A percentile compares a stretch with the other conserved stretches of the same genome.
Conservation (phyloP, 2,329 filamentous ascomycete species). For the Stachybotrys chlorohalonatus region DNA sequence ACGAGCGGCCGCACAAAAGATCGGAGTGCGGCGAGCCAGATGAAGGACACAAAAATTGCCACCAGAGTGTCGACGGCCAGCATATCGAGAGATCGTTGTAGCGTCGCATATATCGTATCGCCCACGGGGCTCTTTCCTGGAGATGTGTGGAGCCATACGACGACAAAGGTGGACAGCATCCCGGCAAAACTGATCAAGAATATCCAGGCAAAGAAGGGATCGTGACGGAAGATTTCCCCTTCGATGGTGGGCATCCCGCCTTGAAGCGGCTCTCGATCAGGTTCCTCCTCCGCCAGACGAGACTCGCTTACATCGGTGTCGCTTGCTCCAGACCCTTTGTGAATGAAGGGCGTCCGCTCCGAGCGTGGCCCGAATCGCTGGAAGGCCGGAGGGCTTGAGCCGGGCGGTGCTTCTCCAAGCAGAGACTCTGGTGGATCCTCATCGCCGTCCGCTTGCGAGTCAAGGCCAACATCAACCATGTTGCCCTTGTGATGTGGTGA, state of each 20-base stretch:
- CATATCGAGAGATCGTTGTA: constrained; percentile 80
- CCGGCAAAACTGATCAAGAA: constrained; percentile 79
- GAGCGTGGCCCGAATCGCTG: constrained; percentile 44
- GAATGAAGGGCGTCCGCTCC: constrained; percentile 27
- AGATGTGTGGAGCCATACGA: constrained; percentile 84
- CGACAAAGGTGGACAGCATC: constrained; percentile 77
- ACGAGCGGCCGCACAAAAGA: constrained; percentile 85
- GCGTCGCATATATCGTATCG: constrained; percentile 87
- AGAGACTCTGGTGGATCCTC: constrained; percentile 51
- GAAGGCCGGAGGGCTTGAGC: constrained; percentile 51
- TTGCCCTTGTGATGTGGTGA: constrained; percentile 41
- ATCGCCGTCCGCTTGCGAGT: constrained; percentile 52
- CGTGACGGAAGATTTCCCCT: constrained; percentile 68
- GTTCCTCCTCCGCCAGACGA: constrained; percentile 26
- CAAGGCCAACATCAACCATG: constrained; percentile 82
- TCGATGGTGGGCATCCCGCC: constrained; percentile 45
- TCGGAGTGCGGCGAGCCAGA: constrained; percentile 83
- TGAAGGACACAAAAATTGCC: constrained; percentile 75
- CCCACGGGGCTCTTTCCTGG: constrained; percentile 64
- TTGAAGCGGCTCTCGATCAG: constrained; percentile 21
- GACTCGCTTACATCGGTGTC: constrained; percentile 37
- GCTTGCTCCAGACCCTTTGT: constrained; percentile 31
- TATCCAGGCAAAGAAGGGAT: constrained; percentile 84
- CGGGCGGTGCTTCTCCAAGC: constrained; percentile 41
- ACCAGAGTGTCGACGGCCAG: constrained; percentile 86